phyloP scores from a whole-genome alignment of 805 yeast genomes.

The Cyberlindnera galapagoensis region DNA sequence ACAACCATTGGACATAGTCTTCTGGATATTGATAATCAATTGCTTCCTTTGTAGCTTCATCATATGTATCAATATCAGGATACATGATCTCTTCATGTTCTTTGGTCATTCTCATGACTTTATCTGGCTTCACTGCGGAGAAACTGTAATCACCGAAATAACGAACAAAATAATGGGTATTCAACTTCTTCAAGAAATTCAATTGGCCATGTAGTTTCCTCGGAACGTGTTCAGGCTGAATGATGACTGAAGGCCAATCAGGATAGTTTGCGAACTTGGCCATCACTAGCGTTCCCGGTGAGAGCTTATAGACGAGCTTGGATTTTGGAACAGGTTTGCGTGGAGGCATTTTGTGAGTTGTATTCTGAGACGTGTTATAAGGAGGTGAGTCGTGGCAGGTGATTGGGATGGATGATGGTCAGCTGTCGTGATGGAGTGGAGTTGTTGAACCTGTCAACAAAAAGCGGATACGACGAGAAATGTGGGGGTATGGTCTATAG shows the following conservation, averaged over 20 bases:
- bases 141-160: slow-evolving; percentile 9
- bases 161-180: slow-evolving; percentile 1
- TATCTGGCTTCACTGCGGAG: not conserved
- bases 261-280: slow-evolving; percentile 4
- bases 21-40: not conserved
- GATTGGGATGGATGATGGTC: too few species aligned
- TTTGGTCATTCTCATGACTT: not conserved
- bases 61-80: not conserved
- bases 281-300: slow-evolving; percentile 7
- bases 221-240: slow-evolving; percentile 2
- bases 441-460: too few species aligned
- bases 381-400: too few species aligned
- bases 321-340: too few species aligned
- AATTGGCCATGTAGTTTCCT: not conserved
- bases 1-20: not conserved
- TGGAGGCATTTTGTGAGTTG: too few species aligned
- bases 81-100: not conserved
- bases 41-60: not conserved
- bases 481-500: too few species aligned
- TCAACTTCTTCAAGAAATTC: slow-evolving; percentile 1
- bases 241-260: slow-evolving; percentile 7
- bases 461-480: too few species aligned
- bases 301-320: too few species aligned
- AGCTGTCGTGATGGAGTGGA: too few species aligned
- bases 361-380: too few species aligned